A percentile compares a stretch with the other conserved stretches of the same genome.
Evolutionary conservation across 139 green algal genomes (phyloP).

Genomic region (Limnomonas spitsbergensis): DNA sequence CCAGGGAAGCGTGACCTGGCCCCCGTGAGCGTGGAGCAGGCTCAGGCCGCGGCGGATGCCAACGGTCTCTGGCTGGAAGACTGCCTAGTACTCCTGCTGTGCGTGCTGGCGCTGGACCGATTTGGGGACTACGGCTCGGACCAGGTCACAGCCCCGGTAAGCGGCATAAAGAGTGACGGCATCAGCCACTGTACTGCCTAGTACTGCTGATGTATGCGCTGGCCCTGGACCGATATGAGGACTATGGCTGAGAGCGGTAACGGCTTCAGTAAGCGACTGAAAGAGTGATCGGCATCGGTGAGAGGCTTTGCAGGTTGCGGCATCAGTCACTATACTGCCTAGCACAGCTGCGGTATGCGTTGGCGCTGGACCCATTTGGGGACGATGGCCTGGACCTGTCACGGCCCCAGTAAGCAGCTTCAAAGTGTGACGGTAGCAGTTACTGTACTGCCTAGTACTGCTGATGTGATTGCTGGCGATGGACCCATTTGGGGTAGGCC

Average conservation of each 20-base stretch:
- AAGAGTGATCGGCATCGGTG: no score
- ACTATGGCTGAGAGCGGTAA: not conserved
- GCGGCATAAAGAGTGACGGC: not conserved
- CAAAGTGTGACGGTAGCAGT: no score
- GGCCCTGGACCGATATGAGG: not conserved
- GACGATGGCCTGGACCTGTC: no score
- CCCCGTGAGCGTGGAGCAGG: slow-evolving; percentile 30
- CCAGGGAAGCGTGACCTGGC: slow-evolving; percentile 30
- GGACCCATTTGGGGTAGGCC: no score
- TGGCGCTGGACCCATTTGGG: no score
- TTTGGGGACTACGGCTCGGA: slow-evolving; percentile 94
- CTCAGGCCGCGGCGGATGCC: slow-evolving; percentile 34
- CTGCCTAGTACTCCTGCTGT: slow-evolving; percentile 77
- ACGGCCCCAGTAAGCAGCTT: no score
- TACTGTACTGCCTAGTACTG: no score
- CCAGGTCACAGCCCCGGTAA: slow-evolving; percentile 44
- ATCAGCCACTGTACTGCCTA: not conserved
- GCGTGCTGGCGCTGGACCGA: slow-evolving; percentile 88
- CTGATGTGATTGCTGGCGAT: no score
- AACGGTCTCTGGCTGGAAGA: slow-evolving; percentile 78
- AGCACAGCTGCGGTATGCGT: no score
- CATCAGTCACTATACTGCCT: no score
- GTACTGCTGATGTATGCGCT: slow-evolving; percentile 3
- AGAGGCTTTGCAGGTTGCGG: no score
- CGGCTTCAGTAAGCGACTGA: not conserved